Percentiles rank a stretch among this genome's conserved stretches.
Evolutionary conservation across 163 green algal genomes (phyloP).

Genomic region (Scenedesmus sp.): DNA sequence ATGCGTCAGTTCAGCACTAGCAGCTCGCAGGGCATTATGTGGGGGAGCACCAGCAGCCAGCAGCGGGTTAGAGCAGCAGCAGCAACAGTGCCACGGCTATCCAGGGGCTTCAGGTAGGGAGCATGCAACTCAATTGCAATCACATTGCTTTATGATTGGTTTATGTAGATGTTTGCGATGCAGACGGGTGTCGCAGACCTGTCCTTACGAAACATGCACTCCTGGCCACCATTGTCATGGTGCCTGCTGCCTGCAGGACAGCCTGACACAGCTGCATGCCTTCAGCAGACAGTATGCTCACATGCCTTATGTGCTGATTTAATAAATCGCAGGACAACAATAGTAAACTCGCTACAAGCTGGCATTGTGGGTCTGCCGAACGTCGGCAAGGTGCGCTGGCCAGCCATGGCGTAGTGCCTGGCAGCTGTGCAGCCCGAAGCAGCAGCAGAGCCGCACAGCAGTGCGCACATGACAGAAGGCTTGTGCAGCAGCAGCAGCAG

Average conservation of each 20-base stretch:
- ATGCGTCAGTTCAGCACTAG: slow-evolving; percentile 18
- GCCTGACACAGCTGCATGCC: neutral
- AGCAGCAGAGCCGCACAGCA: neutral
- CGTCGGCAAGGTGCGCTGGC: slow-evolving; percentile 89
- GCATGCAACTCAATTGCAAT: neutral
- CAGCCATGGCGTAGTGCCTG: neutral
- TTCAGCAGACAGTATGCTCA: neutral
- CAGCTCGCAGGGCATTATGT: slow-evolving; percentile 16
- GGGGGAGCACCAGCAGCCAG: slow-evolving; percentile 15
- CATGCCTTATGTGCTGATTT: neutral
- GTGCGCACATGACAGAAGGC: neutral
- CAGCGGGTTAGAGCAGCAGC: slow-evolving; percentile 16
- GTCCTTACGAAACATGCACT: neutral
- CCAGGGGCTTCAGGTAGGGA: slow-evolving; percentile 25
- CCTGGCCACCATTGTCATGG: neutral
- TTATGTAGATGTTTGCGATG: too few species aligned
- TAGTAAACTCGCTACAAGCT: slow-evolving; percentile 78
- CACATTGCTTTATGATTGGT: neutral
- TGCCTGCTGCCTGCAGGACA: neutral
- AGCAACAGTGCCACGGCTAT: slow-evolving; percentile 25
- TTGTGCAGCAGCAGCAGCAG: neutral
- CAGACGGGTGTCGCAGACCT: neutral
- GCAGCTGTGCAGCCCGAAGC: neutral
- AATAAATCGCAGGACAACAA: slow-evolving; percentile 46
- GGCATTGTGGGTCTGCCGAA: slow-evolving; percentile 98